Percentiles rank a stretch among this genome's conserved stretches.
These are phyloP conservation scores for Phytophthora vignae DNA, from an alignment of 352 stramenopile genomes.

Conservation along the genomic window DNA sequence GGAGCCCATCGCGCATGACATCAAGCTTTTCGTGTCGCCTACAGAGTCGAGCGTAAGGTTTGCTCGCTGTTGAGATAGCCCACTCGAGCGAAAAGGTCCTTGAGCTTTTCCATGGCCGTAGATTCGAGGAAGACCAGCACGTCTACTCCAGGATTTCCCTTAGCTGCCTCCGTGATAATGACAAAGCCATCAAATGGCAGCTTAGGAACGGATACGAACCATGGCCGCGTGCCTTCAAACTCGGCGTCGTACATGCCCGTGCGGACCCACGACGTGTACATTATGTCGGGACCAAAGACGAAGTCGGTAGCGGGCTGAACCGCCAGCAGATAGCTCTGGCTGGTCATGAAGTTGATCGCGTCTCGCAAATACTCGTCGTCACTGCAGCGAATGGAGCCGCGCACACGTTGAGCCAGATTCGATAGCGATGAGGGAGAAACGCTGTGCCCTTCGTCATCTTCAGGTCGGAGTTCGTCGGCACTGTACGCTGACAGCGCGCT, in stretches of 20 bases:
- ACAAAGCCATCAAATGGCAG: constrained; percentile 52
- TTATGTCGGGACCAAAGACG: constrained; percentile 56
- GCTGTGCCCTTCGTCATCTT: neutral
- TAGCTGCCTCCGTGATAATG: constrained; percentile 51
- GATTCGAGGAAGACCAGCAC: constrained; percentile 51
- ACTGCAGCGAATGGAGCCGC: constrained; percentile 28
- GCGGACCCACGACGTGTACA: constrained; percentile 64
- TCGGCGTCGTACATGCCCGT: constrained; percentile 69
- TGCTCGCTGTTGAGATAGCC: constrained; percentile 9
- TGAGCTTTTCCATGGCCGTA: constrained; percentile 41
- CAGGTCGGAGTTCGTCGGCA: constrained; percentile 33
- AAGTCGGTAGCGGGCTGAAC: constrained; percentile 50
- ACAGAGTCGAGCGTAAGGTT: constrained; percentile 8
- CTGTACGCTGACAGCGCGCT: constrained; percentile 51
- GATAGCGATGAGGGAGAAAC: constrained; percentile 20
- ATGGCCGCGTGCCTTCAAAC: constrained; percentile 45
- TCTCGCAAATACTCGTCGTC: constrained; percentile 55
- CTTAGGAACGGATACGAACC: constrained; percentile 41
- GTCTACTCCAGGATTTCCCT: constrained; percentile 40
- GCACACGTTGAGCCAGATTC: constrained; percentile 43
- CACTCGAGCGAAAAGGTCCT: constrained; percentile 19
- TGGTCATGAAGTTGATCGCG: constrained; percentile 58
- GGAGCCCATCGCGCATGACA: no score
- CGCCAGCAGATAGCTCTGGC: constrained; percentile 34
- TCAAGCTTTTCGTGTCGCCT: neutral